Evolutionary conservation across 2,329 filamentous ascomycete species (phyloP), one percentile per base, ranked within the genome.

Genomic region (Arachnomyces sp.): DNA sequence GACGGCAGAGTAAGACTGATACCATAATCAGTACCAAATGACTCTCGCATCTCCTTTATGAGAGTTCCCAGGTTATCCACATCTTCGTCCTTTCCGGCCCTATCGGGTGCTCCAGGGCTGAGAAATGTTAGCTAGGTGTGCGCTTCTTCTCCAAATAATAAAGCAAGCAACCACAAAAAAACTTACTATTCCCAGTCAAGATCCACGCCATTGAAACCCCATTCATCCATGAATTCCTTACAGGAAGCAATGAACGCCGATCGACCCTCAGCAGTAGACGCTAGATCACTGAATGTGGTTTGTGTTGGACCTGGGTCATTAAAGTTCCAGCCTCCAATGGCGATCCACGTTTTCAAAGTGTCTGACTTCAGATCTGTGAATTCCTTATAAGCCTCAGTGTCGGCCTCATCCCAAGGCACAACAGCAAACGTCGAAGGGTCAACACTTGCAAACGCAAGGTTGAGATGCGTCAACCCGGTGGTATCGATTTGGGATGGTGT

Each of bases 361-460:
- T 29, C 44, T 0, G 48, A 36, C 42, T 70, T 68, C 2, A 68
- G 47, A 0, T 33, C 38, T 0, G 55, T 58, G 28, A 64, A 52
- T 1, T 51, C 36, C 2, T 11, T 20, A 28, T 55, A 56, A 1
- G 61, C 38, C 1, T 41, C 18, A 0, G 33, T 39, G 3, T 47
- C 48, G 0, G 40, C 38, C 4, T 32, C 11, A 34, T 54, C 50
- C 48, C 57, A 58, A 1, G 61, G 53, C 0, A 39, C 39, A 2
- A 51, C 39, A 1, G 43, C 33, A 32, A 51, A 66, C 1, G 54
- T 55, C 2, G 31, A 39, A 0, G 66, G 62, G 32, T 70, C 53
- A 37, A 71, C 59, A 25, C 58, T 58, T 2, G 59, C 62, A 40
- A 70, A 71, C 0, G 67, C 61, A 28, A 53, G 60, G 43, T 60